phyloP scores from a whole-genome alignment of 148 eudicot species.

The Heliamphora exappendiculata region DNA sequence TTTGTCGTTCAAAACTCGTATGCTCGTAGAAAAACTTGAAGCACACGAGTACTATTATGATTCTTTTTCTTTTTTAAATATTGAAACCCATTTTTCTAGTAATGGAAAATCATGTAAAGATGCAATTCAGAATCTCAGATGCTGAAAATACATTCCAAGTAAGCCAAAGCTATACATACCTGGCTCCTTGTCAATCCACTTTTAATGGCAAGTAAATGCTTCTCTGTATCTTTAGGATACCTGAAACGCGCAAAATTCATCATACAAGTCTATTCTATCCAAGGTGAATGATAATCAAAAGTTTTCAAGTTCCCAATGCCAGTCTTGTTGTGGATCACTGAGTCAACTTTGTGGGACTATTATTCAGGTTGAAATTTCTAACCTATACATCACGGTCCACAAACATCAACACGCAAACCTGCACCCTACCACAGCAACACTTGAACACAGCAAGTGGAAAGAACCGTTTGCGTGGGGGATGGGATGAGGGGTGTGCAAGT shows the following conservation, averaged over 20 bases:
- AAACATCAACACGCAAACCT: too few species aligned
- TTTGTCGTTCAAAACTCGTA: not conserved
- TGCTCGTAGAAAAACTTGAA: not conserved
- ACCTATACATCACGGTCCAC: too few species aligned
- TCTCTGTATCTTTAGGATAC: constrained; percentile 93
- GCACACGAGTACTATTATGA: too few species aligned
- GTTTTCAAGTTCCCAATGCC: not conserved
- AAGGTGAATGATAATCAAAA: not conserved
- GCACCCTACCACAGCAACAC: too few species aligned
- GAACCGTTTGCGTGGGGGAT: too few species aligned
- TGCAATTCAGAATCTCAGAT: not conserved
- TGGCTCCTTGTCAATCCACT: constrained; percentile 91
- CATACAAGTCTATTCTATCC: not conserved
- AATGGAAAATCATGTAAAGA: not conserved
- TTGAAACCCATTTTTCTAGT: not conserved
- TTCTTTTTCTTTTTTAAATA: too few species aligned
- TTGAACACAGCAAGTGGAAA: too few species aligned
- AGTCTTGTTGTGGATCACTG: too few species aligned
- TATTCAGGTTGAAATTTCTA: too few species aligned
- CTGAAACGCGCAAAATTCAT: constrained; percentile 30
- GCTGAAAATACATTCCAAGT: not conserved
- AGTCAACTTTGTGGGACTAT: too few species aligned
- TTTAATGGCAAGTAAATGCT: constrained; percentile 78
- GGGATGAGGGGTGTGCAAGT: too few species aligned
- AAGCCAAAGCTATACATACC: constrained; percentile 29